These are phyloP conservation scores for Botrytis hyacinthi DNA, from an alignment of 2,329 filamentous ascomycete genomes.

Conservation along the genomic window DNA sequence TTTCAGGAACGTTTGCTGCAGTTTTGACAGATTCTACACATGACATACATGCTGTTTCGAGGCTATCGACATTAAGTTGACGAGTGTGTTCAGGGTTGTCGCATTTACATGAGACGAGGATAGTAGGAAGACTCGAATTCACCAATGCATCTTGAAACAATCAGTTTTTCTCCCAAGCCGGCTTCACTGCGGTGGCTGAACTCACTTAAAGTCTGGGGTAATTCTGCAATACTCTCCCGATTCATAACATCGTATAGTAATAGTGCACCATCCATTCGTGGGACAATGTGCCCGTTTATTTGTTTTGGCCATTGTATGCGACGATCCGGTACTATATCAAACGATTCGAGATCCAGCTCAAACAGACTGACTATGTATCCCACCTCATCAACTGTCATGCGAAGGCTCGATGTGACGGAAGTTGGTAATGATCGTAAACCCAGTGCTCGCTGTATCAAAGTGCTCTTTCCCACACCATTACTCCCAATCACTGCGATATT, in stretches of 20 bases:
- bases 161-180: slow-evolving; percentile 16
- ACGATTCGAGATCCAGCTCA: slow-evolving; percentile 64
- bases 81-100: slow-evolving; percentile 70
- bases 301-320: slow-evolving; percentile 66
- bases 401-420: slow-evolving; percentile 54
- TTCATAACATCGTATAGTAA: slow-evolving; percentile 86
- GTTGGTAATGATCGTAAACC: slow-evolving; percentile 53
- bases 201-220: slow-evolving; percentile 78
- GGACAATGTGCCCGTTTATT: slow-evolving; percentile 67
- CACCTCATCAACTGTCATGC: slow-evolving; percentile 57
- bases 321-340: slow-evolving; percentile 57
- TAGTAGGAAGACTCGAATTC: slow-evolving; percentile 69
- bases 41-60: slow-evolving; percentile 66
- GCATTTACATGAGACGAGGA: slow-evolving; percentile 87
- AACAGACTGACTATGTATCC: slow-evolving; percentile 59
- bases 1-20: slow-evolving; percentile 67
- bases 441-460: slow-evolving; percentile 63
- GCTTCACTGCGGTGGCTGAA: slow-evolving; percentile 32
- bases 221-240: slow-evolving; percentile 67
- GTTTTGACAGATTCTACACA: slow-evolving; percentile 73
- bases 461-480: slow-evolving; percentile 65
- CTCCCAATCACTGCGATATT: slow-evolving; percentile 67
- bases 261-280: slow-evolving; percentile 77
- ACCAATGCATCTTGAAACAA: slow-evolving; percentile 63
- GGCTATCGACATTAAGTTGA: slow-evolving; percentile 66